phyloP scores from a whole-genome alignment of 768 basidiomycete genomes.

The Psilocybe subaeruginosa region DNA sequence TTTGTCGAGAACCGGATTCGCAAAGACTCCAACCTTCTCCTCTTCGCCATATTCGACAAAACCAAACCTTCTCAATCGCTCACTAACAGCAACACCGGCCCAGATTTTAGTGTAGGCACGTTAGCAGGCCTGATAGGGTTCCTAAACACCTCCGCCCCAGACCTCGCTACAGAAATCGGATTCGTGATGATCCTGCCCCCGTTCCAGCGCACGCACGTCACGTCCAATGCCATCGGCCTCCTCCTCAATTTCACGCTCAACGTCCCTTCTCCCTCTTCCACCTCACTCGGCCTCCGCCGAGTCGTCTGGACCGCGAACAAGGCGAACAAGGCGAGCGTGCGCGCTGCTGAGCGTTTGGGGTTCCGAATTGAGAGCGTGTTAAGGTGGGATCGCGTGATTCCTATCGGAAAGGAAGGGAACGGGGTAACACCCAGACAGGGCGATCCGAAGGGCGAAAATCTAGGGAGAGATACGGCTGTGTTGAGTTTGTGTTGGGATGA shows the following conservation, averaged over 20 bases:
- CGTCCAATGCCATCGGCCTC: slow-evolving; percentile 54
- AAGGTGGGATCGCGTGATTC: slow-evolving; percentile 58
- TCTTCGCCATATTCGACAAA: slow-evolving; percentile 62
- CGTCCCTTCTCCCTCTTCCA: slow-evolving; percentile 31
- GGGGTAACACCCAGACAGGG: slow-evolving; percentile 34
- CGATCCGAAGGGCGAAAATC: slow-evolving; percentile 32
- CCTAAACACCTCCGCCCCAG: slow-evolving; percentile 41
- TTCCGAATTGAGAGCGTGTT: slow-evolving; percentile 56
- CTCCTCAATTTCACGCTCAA: slow-evolving; percentile 53
- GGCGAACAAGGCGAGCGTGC: slow-evolving; percentile 48
- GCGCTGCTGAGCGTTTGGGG: slow-evolving; percentile 59
- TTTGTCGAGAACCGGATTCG: slow-evolving; percentile 39
- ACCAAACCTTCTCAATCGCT: slow-evolving; percentile 25
- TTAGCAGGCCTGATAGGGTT: slow-evolving; percentile 60
- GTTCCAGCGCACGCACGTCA: slow-evolving; percentile 68
- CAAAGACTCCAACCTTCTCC: slow-evolving; percentile 33
- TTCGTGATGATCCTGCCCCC: slow-evolving; percentile 53
- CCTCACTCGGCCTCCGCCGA: slow-evolving; percentile 57
- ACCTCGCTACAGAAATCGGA: slow-evolving; percentile 58
- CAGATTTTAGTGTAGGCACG: slow-evolving; percentile 17
- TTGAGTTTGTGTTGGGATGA: slow-evolving; percentile 62
- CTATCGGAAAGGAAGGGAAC: slow-evolving; percentile 40
- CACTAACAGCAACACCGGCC: neutral
- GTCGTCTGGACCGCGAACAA: slow-evolving; percentile 63
- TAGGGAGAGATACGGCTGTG: slow-evolving; percentile 51